A percentile compares a stretch with the other conserved stretches of the same genome.
Evolutionary conservation across 176 grass and related monocot genomes (phyloP).

Genomic region (Oryza nivara): DNA sequence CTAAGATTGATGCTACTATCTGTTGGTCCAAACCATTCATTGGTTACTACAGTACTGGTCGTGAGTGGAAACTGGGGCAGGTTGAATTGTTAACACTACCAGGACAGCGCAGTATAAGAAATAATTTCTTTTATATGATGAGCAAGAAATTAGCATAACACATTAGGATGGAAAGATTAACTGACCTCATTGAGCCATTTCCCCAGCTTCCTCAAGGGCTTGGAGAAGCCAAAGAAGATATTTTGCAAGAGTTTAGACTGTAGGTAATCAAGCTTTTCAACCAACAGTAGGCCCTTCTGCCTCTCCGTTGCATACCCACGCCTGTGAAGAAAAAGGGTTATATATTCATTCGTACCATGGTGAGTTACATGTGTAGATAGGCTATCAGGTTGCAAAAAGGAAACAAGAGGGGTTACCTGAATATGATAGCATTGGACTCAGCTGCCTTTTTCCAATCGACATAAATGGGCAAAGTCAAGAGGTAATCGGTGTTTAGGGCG

Average conservation of each 20-base stretch:
- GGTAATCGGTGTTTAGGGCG: constrained; percentile 83
- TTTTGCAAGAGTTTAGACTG: constrained; percentile 84
- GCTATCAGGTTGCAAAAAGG: neutral
- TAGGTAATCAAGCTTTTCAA: constrained; percentile 91
- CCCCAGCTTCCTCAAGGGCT: constrained; percentile 68
- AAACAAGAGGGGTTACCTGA: constrained; percentile 50
- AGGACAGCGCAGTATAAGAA: neutral
- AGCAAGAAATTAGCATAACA: neutral
- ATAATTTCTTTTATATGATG: neutral
- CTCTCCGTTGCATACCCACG: constrained; percentile 92
- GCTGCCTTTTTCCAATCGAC: constrained; percentile 89
- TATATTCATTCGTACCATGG: neutral
- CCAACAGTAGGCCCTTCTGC: constrained; percentile 73
- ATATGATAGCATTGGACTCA: constrained; percentile 90
- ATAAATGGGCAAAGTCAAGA: constrained; percentile 81
- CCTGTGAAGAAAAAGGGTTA: constrained; percentile 41
- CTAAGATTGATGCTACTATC: no score
- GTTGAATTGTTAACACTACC: no score
- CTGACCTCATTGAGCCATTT: constrained; percentile 80
- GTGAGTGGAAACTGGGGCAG: no score
- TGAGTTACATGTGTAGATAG: neutral
- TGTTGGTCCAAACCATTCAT: no score
- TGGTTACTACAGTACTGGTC: no score
- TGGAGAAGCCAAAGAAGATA: constrained; percentile 81
- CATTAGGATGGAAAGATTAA: constrained; percentile 26